Percentiles rank a stretch among this genome's conserved stretches.
These are phyloP conservation scores for Fraxinus floribunda DNA, from an alignment of 305 asterid genomes.

Conservation along the genomic window DNA sequence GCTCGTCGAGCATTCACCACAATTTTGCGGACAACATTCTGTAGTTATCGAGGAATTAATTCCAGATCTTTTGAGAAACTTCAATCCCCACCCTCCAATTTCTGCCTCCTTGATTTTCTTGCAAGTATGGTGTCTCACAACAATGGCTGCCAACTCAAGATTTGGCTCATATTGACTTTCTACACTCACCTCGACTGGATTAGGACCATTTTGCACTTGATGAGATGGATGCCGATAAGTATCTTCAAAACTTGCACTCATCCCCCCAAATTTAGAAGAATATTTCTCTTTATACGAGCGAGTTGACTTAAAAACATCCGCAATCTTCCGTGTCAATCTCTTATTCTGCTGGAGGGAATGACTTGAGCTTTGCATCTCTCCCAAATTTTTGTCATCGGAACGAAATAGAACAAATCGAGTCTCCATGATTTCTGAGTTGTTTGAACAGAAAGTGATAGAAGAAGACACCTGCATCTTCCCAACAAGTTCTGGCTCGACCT, in stretches of 20 bases:
- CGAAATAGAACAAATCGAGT: conserved; percentile 62
- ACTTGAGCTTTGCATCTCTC: conserved; percentile 38
- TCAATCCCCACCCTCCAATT: conserved; percentile 88
- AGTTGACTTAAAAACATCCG: conserved; percentile 45
- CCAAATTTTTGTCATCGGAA: conserved; percentile 31
- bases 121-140: conserved; percentile 49
- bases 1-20: conserved; percentile 61
- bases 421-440: conserved; percentile 53
- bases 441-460: conserved; percentile 44
- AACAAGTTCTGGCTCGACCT: conserved; percentile 38
- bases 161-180: conserved; percentile 42
- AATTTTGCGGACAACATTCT: conserved; percentile 27
- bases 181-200: conserved; percentile 22
- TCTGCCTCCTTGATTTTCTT: conserved; percentile 41
- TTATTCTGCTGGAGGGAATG: conserved; percentile 40
- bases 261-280: conserved; percentile 36
- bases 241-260: conserved; percentile 48
- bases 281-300: conserved; percentile 28
- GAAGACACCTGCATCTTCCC: conserved; percentile 78
- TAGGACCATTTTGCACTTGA: conserved; percentile 26
- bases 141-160: conserved; percentile 73
- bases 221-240: conserved; percentile 40
- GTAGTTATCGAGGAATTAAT: conserved; percentile 18
- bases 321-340: conserved; percentile 50
- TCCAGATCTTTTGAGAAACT: conserved; percentile 59